Base-by-base conservation (phyloP, 2,329 filamentous ascomycete genomes). In the Orbilia quercus region DNA sequence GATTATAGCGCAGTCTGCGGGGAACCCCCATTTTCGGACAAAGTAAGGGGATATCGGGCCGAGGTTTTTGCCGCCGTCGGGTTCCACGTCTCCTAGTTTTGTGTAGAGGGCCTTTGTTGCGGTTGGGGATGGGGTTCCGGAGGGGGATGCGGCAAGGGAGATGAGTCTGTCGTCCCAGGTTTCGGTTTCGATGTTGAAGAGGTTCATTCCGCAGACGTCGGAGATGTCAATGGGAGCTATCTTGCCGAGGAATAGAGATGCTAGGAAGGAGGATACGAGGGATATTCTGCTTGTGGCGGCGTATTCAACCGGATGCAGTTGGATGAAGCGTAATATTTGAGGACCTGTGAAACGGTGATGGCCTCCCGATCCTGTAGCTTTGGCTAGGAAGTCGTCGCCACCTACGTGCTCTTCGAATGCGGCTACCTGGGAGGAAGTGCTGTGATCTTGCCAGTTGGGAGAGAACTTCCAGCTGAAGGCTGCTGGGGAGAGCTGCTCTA, bases 261-360 rank as follows among this genome's bases (percentile, higher is more conserved):
- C 93, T 57, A 98, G 85, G 84, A 96, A 99, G 0, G 94, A 97
- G 0, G 94, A 98, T 12, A 97, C 93, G 48, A 98, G 89, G 1
- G 92, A 96, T 79, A 99, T 96, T 65, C 92, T 88, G 9, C 88
- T 85, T 0, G 95, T 96, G 28, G 87, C 86, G 74, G 86, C 84
- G 81, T 98, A 98, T 76, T 92, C 89, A 2, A 90, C 86, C 0
- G 94, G 91, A 76, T 93, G 87, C 76, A 91, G 91, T 65, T 88
- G 86, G 76, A 90, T 89, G 80, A 97, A 92, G 11, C 93, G 88
- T 81, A 97, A 87, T 78, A 99, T 98, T 81, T 99, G 95, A 1
- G 92, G 91, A n/a, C 95, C 95, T 23, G 94, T 98, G 83, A 99
- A 99, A 75, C 95, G 91, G 83, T 98, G 95, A 82, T 99, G 95